A percentile compares a stretch with the other conserved stretches of the same genome.
These are phyloP conservation scores for Colletotrichum cordylinicola DNA, from an alignment of 2,329 filamentous ascomycete genomes.

Conservation along the genomic window DNA sequence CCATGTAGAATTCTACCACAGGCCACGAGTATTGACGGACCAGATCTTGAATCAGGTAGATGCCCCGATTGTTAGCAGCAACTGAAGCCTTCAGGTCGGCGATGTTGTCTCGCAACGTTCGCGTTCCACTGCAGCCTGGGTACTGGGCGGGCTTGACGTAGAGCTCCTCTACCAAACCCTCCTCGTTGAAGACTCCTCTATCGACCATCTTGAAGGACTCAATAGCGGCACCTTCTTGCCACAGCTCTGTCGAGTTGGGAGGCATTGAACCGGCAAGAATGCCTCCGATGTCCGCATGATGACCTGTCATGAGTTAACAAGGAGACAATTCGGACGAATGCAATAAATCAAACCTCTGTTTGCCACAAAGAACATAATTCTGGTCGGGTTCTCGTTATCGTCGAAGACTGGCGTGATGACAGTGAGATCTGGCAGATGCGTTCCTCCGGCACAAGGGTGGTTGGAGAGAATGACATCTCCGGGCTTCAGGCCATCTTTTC, in stretches of 20 bases:
- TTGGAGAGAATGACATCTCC: constrained; percentile 78
- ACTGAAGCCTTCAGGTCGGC: constrained; percentile 79
- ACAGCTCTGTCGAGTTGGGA: constrained; percentile 70
- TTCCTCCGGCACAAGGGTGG: constrained; percentile 31
- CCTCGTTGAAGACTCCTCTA: constrained; percentile 79
- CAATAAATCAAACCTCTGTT: background rate
- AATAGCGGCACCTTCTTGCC: constrained; percentile 69
- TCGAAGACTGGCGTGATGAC: constrained; percentile 45
- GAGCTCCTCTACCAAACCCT: constrained; percentile 67
- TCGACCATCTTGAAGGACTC: constrained; percentile 75
- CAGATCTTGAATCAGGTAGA: constrained; percentile 65
- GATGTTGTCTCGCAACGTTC: constrained; percentile 75
- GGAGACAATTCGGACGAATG: constrained; percentile 20
- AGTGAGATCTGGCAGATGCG: constrained; percentile 46
- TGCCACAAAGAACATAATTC: background rate
- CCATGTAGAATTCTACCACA: constrained; percentile 37
- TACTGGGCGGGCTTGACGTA: constrained; percentile 50
- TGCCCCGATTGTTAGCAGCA: constrained; percentile 77
- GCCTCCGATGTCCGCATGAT: constrained; percentile 65
- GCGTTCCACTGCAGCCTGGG: constrained; percentile 71
- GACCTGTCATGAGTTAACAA: constrained; percentile 32
- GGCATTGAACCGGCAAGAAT: constrained; percentile 86
- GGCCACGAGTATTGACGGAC: background rate
- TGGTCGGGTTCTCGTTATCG: constrained; percentile 24
- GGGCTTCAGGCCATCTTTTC: constrained; percentile 72